Evolutionary conservation across 2,329 filamentous ascomycete species (phyloP), one percentile per base, ranked within the genome.

Genomic region (Saccharata proteae): DNA sequence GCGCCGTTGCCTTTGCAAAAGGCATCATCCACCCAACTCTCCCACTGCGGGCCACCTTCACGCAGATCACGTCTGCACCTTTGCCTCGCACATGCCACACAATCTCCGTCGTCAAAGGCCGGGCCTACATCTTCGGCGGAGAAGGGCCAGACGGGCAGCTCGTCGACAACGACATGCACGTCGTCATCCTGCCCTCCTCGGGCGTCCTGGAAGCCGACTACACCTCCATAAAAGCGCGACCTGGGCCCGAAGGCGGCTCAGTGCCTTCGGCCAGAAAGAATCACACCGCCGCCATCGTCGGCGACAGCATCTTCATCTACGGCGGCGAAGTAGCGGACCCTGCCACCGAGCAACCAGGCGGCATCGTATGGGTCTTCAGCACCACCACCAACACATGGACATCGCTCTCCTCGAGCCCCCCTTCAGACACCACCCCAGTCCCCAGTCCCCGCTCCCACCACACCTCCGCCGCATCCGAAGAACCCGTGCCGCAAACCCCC

Each of bases 91-190:
- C 61, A 6, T 49, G 62, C 26, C 69, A 74, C 46, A 65, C 65
- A 3, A 42, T 72, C 28, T 68, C 65, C 4, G 50, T 69, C 26
- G 55, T 74, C 39, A 63, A 62, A 36, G 59, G 64, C 31, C 63
- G 65, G 39, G 67, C 67, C 17, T 71, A 71, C 44, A 62, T 73
- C 32, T 71, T 71, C 38, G 68, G 69, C 5, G 69, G 69, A 31
- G 56, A 62, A 42, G 49, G 41, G 1, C 43, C 48, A 25, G 44
- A 42, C 23, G 43, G 56, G 38, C 38, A 54, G 35, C 51, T 69
- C 16, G 65, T 64, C 18, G 56, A 59, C 33, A 65, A 65, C 43
- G 59, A 62, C 32, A 59, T 73, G 29, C 64, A 71, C 40, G 58
- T 65, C 14, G 47, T 73, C 30, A 63, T 68, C 9, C 45, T 73